A percentile compares a stretch with the other conserved stretches of the same genome.
These are phyloP conservation scores for Angomonas deanei DNA, from an alignment of 208 protist genomes.

Conservation along the genomic window DNA sequence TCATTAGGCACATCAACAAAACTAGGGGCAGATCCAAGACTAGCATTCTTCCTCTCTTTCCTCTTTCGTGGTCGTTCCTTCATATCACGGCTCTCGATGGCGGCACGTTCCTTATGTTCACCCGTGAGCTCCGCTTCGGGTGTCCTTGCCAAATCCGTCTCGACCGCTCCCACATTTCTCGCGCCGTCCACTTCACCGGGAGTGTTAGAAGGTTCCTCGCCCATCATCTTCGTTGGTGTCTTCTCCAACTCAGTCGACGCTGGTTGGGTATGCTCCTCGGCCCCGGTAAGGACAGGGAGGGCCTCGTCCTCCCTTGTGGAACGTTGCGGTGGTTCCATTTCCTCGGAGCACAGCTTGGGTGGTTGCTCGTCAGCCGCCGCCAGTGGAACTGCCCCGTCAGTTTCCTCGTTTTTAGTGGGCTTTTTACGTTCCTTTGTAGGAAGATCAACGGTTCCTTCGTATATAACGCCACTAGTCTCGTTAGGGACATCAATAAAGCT, in stretches of 20 bases:
- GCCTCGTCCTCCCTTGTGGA: neutral
- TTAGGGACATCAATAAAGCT: no score
- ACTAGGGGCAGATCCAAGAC: neutral
- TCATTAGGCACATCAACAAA: neutral
- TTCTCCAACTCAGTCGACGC: neutral
- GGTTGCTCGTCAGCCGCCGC: no score
- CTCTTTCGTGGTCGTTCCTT: neutral
- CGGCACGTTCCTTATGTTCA: neutral
- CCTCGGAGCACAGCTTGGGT: no score
- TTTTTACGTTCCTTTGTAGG: no score
- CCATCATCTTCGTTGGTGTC: neutral
- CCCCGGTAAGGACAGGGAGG: neutral
- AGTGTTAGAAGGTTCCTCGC: neutral
- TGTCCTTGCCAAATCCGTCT: neutral
- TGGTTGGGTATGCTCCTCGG: neutral
- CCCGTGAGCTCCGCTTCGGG: neutral
- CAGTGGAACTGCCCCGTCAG: no score
- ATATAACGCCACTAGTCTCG: no score
- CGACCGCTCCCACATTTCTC: neutral
- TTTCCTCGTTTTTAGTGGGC: no score
- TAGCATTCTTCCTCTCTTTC: neutral
- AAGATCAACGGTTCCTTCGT: no score
- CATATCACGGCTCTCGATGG: neutral
- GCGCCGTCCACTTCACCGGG: neutral
- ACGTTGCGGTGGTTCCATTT: no score